These are phyloP conservation scores for Helianthus tuberosus DNA, from an alignment of 129 eudicot species.

Conservation along the genomic window DNA sequence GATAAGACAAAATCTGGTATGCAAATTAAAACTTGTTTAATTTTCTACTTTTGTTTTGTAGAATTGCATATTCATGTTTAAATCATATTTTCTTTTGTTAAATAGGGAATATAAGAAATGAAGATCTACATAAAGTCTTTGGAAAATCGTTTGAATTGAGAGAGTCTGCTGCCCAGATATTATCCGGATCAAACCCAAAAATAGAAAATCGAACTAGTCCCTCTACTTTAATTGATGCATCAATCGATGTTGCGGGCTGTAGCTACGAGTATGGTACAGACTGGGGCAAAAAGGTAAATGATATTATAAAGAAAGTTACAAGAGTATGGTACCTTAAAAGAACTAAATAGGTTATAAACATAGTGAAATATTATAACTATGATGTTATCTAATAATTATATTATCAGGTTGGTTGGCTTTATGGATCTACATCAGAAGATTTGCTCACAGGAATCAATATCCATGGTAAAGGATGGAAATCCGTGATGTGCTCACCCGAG, in stretches of 20 bases:
- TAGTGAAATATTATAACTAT: too few species aligned
- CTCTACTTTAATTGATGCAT: constrained; percentile 35
- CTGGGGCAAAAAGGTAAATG: constrained; percentile 59
- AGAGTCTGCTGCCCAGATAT: constrained; percentile 30
- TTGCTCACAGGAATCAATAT: constrained; percentile 20
- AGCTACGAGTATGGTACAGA: constrained; percentile 57
- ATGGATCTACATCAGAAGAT: constrained; percentile 46
- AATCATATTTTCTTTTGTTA: background rate
- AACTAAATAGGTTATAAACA: too few species aligned
- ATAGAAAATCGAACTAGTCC: constrained; percentile 12
- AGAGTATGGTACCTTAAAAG: too few species aligned
- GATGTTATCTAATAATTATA: too few species aligned
- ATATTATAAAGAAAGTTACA: too few species aligned
- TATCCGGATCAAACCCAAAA: constrained; percentile 28
- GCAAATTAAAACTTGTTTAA: background rate
- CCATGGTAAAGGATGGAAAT: constrained; percentile 53
- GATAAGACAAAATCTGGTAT: constrained; percentile 13
- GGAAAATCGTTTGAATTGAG: constrained; percentile 47
- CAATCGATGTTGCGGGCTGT: constrained; percentile 46
- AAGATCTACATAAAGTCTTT: constrained; percentile 37
- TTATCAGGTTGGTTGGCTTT: constrained; percentile 55
- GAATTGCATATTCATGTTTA: constrained; percentile 4
- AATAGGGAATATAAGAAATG: constrained; percentile 26
- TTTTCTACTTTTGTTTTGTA: background rate
- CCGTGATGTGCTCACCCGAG: constrained; percentile 22